phyloP scores from a whole-genome alignment of 2,329 filamentous ascomycete genomes.

The Epichloe scottii region DNA sequence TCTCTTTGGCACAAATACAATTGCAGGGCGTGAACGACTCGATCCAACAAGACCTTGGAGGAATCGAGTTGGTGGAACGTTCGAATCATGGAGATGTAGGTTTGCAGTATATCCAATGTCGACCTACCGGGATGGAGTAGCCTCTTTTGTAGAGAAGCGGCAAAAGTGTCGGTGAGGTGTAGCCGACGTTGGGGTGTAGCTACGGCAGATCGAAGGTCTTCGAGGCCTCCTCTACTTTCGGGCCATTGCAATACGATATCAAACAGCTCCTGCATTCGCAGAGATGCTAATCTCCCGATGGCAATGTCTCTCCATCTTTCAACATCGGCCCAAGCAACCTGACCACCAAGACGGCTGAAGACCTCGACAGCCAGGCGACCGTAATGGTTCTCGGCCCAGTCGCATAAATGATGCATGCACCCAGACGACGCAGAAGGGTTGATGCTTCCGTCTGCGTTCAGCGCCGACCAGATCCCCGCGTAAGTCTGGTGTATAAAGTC shows the following conservation, averaged over 20 bases:
- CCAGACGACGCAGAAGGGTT: slow-evolving; percentile 14
- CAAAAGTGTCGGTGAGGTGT: slow-evolving; percentile 58
- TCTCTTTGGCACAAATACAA: slow-evolving; percentile 66
- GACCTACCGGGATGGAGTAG: slow-evolving; percentile 65
- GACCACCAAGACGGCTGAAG: slow-evolving; percentile 32
- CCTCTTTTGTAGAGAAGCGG: slow-evolving; percentile 48
- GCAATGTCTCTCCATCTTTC: slow-evolving; percentile 61
- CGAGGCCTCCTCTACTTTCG: slow-evolving; percentile 54
- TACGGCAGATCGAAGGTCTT: slow-evolving; percentile 60
- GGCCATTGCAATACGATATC: slow-evolving; percentile 72
- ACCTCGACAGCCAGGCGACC: slow-evolving; percentile 52
- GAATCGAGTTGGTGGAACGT: slow-evolving; percentile 65
- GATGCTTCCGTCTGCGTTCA: slow-evolving; percentile 11
- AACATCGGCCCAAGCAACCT: slow-evolving; percentile 42
- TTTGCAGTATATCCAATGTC: slow-evolving; percentile 61
- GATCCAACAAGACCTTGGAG: slow-evolving; percentile 63
- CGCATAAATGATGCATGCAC: slow-evolving; percentile 45
- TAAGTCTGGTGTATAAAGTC: slow-evolving; percentile 50
- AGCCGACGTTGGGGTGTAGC: slow-evolving; percentile 56
- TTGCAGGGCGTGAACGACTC: slow-evolving; percentile 60
- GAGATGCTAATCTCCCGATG: slow-evolving; percentile 51
- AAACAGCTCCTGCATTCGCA: slow-evolving; percentile 61
- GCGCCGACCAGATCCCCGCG: slow-evolving; percentile 44
- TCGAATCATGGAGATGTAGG: slow-evolving; percentile 69
- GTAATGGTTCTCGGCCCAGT: slow-evolving; percentile 59